Conservation (phyloP, 306 rosid species). For the Potentilla sterilis region DNA sequence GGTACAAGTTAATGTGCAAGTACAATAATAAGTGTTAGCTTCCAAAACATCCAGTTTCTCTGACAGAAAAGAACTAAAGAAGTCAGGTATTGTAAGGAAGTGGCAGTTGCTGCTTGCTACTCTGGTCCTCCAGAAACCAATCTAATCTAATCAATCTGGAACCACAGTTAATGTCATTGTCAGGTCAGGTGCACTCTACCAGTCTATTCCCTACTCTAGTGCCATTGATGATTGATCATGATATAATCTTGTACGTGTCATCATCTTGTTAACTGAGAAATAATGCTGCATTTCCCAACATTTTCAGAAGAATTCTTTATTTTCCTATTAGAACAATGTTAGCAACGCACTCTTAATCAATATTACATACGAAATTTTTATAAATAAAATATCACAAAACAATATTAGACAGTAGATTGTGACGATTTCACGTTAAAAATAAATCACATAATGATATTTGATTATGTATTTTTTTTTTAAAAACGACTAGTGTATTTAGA, state of each 20-base stretch:
- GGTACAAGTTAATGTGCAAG: neutral
- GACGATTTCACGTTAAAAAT: no score
- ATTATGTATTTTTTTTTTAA: no score
- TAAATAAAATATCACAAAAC: no score
- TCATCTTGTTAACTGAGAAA: neutral
- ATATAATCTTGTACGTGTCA: neutral
- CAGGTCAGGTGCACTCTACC: neutral
- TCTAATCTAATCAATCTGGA: neutral
- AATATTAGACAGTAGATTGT: no score
- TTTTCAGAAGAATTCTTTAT: no score
- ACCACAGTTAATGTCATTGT: neutral
- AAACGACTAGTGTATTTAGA: no score
- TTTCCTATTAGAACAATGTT: no score
- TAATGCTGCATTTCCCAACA: no score
- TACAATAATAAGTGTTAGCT: neutral
- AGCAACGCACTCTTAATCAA: no score
- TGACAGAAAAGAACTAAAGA: neutral
- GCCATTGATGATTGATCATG: neutral
- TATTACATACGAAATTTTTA: no score
- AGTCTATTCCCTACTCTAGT: neutral
- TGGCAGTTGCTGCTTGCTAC: neutral
- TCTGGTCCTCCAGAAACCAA: neutral
- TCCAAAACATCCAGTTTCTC: slow-evolving; percentile 2
- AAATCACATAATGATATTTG: no score
- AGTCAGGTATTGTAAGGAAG: neutral